These are phyloP conservation scores for Botryobasidium botryosum DNA, from an alignment of 768 basidiomycete species.

Conservation along the genomic window DNA sequence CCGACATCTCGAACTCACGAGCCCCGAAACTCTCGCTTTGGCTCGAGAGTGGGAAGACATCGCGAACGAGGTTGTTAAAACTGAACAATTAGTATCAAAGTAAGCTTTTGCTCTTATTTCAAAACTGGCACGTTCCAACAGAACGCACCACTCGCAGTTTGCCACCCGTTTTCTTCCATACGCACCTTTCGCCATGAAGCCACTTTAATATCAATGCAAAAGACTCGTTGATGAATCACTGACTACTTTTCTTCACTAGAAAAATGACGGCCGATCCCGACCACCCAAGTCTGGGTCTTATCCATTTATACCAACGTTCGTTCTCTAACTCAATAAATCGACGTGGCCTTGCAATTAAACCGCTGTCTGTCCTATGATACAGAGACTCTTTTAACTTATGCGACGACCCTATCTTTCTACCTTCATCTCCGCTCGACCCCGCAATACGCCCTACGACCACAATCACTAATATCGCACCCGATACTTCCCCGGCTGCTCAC, in stretches of 20 bases:
- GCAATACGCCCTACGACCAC: constrained; percentile 43
- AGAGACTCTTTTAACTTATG: constrained; percentile 86
- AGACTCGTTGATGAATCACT: neutral
- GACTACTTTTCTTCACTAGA: constrained; percentile 21
- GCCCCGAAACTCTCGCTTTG: constrained; percentile 62
- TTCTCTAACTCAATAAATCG: neutral
- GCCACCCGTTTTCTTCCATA: no score
- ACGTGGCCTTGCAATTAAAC: no score
- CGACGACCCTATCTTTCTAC: constrained; percentile 84
- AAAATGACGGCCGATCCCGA: constrained; percentile 32
- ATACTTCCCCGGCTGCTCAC: constrained; percentile 60
- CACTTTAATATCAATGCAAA: no score
- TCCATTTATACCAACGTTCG: constrained; percentile 74
- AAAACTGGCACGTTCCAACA: no score
- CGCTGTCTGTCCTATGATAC: constrained; percentile 5
- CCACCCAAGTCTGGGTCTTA: constrained; percentile 45
- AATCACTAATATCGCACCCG: constrained; percentile 48
- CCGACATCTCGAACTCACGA: constrained; percentile 54
- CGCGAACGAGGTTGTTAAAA: constrained; percentile 32
- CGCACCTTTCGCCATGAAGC: no score
- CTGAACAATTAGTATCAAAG: constrained; percentile 38
- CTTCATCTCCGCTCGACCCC: constrained; percentile 62
- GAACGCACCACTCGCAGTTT: no score
- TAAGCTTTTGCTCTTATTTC: no score
- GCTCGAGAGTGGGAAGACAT: constrained; percentile 76